These are phyloP conservation scores for Conringia planisiliqua DNA, from an alignment of 345 rosid genomes.

Conservation along the genomic window DNA sequence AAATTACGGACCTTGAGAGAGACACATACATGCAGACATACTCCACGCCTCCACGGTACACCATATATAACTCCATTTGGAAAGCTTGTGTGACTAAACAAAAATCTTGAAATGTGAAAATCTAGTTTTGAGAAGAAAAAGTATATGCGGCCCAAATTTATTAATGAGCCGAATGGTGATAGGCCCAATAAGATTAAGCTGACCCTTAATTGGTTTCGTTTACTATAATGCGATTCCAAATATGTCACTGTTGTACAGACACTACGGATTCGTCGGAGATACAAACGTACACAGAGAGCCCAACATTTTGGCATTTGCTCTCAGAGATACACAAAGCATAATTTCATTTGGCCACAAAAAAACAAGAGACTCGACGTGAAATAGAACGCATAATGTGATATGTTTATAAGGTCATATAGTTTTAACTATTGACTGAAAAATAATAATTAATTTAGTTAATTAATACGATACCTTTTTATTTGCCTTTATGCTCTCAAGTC, in stretches of 20 bases:
- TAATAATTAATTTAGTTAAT: too few species aligned
- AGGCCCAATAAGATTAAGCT: neutral
- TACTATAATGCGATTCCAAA: neutral
- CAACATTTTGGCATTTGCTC: conserved; percentile 5
- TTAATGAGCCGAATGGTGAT: neutral
- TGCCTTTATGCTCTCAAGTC: conserved; percentile 14
- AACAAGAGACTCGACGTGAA: neutral
- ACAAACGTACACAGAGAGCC: neutral
- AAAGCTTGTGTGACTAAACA: neutral
- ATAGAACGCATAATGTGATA: neutral
- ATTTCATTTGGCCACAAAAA: neutral
- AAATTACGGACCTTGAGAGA: too few species aligned
- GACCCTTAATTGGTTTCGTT: neutral
- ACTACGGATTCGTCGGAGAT: neutral
- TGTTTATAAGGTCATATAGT: neutral
- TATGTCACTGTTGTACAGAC: neutral
- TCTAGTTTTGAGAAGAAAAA: neutral
- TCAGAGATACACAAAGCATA: neutral
- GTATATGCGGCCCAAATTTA: neutral
- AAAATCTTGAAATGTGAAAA: neutral
- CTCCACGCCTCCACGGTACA: too few species aligned
- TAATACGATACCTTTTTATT: neutral
- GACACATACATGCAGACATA: too few species aligned
- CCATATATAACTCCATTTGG: too few species aligned
- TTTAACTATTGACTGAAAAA: neutral